These are phyloP conservation scores for Zygoascus hellenicus DNA, from an alignment of 1,139 yeast species.

Conservation along the genomic window DNA sequence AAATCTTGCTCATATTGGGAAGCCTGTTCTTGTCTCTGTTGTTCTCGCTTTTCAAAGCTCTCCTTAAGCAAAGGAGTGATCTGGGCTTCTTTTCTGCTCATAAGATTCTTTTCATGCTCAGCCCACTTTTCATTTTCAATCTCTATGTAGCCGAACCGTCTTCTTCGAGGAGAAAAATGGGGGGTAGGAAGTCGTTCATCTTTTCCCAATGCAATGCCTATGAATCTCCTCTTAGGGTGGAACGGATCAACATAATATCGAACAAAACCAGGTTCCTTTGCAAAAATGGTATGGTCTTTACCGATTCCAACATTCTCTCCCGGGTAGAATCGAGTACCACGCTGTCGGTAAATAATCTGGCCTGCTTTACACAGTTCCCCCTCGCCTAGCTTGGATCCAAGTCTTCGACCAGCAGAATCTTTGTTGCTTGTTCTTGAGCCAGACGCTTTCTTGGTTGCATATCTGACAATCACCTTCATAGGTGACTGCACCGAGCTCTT, in stretches of 20 bases:
- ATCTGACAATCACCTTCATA: slow-evolving; percentile 47
- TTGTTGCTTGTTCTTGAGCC: slow-evolving; percentile 91
- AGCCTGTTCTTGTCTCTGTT: slow-evolving; percentile 31
- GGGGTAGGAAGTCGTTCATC: slow-evolving; percentile 72
- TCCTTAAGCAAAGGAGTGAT: slow-evolving; percentile 48
- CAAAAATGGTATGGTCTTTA: slow-evolving; percentile 87
- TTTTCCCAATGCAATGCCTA: slow-evolving; percentile 73
- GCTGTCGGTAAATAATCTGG: slow-evolving; percentile 87
- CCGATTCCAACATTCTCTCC: slow-evolving; percentile 89
- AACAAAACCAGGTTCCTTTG: slow-evolving; percentile 89
- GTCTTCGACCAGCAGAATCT: slow-evolving; percentile 91
- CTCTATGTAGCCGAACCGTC: slow-evolving; percentile 70
- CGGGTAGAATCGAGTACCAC: slow-evolving; percentile 95
- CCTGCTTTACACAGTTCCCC: slow-evolving; percentile 66
- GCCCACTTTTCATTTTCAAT: slow-evolving; percentile 10
- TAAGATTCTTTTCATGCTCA: slow-evolving; percentile 48
- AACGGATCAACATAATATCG: slow-evolving; percentile 93
- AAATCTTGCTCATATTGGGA: slow-evolving; percentile 27
- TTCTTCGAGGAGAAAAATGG: slow-evolving; percentile 77
- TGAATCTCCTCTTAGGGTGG: slow-evolving; percentile 87
- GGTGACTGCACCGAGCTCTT: slow-evolving; percentile 6
- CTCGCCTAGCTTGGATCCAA: slow-evolving; percentile 86
- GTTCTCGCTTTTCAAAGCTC: slow-evolving; percentile 37
- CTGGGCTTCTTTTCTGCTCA: slow-evolving; percentile 58
- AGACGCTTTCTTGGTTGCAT: slow-evolving; percentile 89